phyloP scores from a whole-genome alignment of 495 filamentous ascomycete genomes.

The Penicillium lagena region DNA sequence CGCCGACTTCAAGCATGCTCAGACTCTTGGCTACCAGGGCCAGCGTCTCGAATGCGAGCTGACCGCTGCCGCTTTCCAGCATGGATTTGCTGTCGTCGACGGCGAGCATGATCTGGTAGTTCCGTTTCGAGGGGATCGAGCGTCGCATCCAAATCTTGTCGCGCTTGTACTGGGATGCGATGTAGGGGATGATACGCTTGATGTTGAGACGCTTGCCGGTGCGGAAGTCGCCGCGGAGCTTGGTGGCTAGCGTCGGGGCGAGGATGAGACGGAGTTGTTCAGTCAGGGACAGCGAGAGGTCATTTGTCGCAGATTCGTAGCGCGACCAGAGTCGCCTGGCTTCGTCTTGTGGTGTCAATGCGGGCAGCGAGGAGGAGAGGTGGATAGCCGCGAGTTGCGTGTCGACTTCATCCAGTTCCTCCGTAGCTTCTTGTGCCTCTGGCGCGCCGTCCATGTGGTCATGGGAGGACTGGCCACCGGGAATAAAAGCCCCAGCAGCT shows the following conservation, averaged over 20 bases:
- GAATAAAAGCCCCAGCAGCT: slow-evolving; percentile 37
- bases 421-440: slow-evolving; percentile 43
- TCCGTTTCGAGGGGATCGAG: slow-evolving; percentile 80
- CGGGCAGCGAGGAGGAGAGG: slow-evolving; percentile 42
- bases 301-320: slow-evolving; percentile 76
- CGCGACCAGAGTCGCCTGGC: slow-evolving; percentile 76
- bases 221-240: slow-evolving; percentile 92
- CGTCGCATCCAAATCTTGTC: slow-evolving; percentile 99
- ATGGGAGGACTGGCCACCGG: slow-evolving; percentile 26
- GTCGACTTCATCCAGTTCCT: slow-evolving; percentile 66
- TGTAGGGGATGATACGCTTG: slow-evolving; percentile 98
- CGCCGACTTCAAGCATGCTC: slow-evolving; percentile 86
- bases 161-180: slow-evolving; percentile 92
- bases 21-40: slow-evolving; percentile 81
- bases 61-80: slow-evolving; percentile 61
- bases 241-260: slow-evolving; percentile 88
- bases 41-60: slow-evolving; percentile 84
- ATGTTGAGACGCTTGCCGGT: slow-evolving; percentile 98
- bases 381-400: slow-evolving; percentile 67
- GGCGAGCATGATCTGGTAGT: slow-evolving; percentile 94
- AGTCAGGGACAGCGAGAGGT: slow-evolving; percentile 79
- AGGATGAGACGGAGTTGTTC: slow-evolving; percentile 95
- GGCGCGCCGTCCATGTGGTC: slow-evolving; percentile 21
- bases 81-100: slow-evolving; percentile 95
- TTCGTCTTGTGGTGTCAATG: slow-evolving; percentile 45